Evolutionary conservation across 108 stramenopile genomes (phyloP), one percentile per base, ranked within the genome.

Genomic region (Nitzschia sp.): DNA sequence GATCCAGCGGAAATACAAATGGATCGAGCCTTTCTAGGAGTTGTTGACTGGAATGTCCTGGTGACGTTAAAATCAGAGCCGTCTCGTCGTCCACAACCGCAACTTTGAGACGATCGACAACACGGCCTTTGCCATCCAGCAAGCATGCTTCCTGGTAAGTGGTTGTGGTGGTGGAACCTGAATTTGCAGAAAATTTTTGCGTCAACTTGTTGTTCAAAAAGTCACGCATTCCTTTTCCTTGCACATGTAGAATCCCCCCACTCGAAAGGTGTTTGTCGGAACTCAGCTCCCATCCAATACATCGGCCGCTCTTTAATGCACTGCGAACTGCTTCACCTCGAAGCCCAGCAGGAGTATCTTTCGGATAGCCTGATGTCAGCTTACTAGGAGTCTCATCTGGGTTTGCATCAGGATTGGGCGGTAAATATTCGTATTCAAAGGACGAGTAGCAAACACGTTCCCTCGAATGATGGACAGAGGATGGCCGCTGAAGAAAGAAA

Each of bases 261-360:
- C 58, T 25, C 35, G 70, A 54, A 57, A 78, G 61, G 53, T 73
- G n/a, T 27, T 27, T 25, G 17, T 72, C 62, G 22, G 47, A 45
- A 0, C 48, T 19, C 25, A 75, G 41, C 23, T 70, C 52, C 78
- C 77, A 84, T 1, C 50, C 72, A 19, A 91, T 47, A 21, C 88
- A 87, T 5, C 84, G 78, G 32, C 74, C 77, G 19, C 85, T 89
- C 23, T 77, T 76, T 22, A 91, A 53, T 15, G 93, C 93, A 36
- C 83, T 73, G 53, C 89, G 88, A 25, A 94, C 88, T 3, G 93
- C 93, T 62, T 94, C 92, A 3, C 92, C 92, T 4, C 87, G 79
- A 46, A 93, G n/a, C 17, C 85, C 76, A 34, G 93, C 73, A 1
- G 93, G 93, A n/a, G 90, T 81, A 33, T 62, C 54, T 53, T 34